Evolutionary conservation across 2,329 filamentous ascomycete species (phyloP).

Genomic region (Scedosporium apiospermum): DNA sequence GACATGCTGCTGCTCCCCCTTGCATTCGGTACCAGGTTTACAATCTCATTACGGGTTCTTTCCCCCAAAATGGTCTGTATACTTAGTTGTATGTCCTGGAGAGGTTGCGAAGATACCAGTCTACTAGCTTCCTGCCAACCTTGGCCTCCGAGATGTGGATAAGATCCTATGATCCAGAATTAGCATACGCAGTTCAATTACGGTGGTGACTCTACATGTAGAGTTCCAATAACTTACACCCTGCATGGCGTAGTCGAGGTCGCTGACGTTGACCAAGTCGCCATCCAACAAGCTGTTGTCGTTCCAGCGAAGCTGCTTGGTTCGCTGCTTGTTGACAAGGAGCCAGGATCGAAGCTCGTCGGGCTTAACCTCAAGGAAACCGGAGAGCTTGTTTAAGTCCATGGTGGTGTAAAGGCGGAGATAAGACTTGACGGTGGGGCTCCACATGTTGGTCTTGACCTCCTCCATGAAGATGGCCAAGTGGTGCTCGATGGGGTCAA

Average conservation of each 20-base stretch:
- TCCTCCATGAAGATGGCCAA: constrained; percentile 98
- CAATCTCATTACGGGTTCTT: not conserved
- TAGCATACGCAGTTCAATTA: constrained; percentile 28
- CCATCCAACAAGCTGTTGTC: constrained; percentile 83
- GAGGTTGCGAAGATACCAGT: constrained; percentile 98
- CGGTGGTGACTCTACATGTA: not conserved
- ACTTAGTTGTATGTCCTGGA: constrained; percentile 72
- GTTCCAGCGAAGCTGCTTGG: constrained; percentile 88
- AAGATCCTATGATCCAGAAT: constrained; percentile 54
- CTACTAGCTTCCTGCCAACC: constrained; percentile 91
- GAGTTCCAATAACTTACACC: constrained; percentile 50
- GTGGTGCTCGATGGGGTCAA: constrained; percentile 97
- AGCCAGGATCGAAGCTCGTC: constrained; percentile 87
- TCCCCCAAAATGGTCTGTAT: not conserved
- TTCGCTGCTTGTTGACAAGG: constrained; percentile 96
- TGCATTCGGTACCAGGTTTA: not conserved
- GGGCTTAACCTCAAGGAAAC: constrained; percentile 94
- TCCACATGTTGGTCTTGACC: constrained; percentile 98
- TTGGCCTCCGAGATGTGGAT: constrained; percentile 99
- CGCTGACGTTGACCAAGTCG: constrained; percentile 84
- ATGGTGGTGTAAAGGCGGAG: constrained; percentile 98
- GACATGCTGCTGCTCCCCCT: not conserved
- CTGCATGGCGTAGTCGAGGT: constrained; percentile 95
- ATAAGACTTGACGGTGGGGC: constrained; percentile 95
- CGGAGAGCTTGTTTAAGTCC: constrained; percentile 95